Evolutionary conservation across 305 asterid species (phyloP).

Genomic region (Lippia alba): DNA sequence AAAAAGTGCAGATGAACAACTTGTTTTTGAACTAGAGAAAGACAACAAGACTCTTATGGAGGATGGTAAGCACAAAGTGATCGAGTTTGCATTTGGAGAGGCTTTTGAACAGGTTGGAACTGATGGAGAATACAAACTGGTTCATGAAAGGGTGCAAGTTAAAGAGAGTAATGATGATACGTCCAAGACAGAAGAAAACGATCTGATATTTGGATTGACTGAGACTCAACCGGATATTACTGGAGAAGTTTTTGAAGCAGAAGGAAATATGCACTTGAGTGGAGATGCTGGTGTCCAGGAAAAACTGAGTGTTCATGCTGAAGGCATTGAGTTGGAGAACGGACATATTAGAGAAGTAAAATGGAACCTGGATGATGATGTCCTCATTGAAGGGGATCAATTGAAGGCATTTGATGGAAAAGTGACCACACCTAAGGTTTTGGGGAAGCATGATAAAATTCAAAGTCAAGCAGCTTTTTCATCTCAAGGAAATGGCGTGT

Average conservation of each 20-base stretch:
- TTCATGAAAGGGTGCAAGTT: slow-evolving; percentile 36
- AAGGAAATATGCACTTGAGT: slow-evolving; percentile 35
- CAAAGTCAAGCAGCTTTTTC: slow-evolving; percentile 40
- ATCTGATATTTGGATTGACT: slow-evolving; percentile 34
- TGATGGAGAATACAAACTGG: slow-evolving; percentile 30
- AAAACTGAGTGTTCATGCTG: slow-evolving; percentile 40
- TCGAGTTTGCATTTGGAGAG: slow-evolving; percentile 35
- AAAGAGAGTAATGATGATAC: slow-evolving; percentile 45
- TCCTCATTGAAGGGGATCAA: slow-evolving; percentile 38
- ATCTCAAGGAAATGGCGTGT: slow-evolving; percentile 39
- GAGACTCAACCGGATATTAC: slow-evolving; percentile 36
- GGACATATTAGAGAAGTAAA: slow-evolving; percentile 36
- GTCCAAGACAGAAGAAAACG: slow-evolving; percentile 32
- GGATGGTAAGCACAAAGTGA: slow-evolving; percentile 43
- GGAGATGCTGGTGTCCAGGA: slow-evolving; percentile 43
- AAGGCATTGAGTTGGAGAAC: slow-evolving; percentile 44
- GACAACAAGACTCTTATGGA: slow-evolving; percentile 36
- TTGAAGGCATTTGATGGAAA: slow-evolving; percentile 42
- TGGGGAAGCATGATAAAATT: slow-evolving; percentile 39
- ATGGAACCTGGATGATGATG: slow-evolving; percentile 36
- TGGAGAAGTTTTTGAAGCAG: slow-evolving; percentile 37
- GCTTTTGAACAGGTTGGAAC: slow-evolving; percentile 34
- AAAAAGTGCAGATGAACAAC: slow-evolving; percentile 37
- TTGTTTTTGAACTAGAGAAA: slow-evolving; percentile 32
- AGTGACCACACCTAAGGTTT: slow-evolving; percentile 33